phyloP scores from a whole-genome alignment of 2,329 filamentous ascomycete genomes.

The Aspergillus nomiae region DNA sequence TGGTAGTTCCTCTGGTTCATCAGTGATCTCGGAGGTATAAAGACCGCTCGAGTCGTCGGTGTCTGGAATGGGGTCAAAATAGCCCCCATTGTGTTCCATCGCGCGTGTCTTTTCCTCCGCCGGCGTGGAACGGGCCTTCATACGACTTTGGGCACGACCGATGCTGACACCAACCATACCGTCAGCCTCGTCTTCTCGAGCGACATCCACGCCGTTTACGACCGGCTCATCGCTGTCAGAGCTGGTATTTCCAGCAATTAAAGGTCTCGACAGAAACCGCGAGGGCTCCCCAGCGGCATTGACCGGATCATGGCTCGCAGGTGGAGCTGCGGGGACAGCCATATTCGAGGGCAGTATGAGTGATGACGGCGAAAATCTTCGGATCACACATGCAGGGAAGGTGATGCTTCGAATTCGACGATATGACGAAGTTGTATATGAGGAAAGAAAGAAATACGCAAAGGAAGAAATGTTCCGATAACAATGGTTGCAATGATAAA shows the following conservation, averaged over 20 bases:
- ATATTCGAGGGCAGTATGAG: constrained; percentile 2
- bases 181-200: constrained; percentile 38
- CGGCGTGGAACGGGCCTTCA: constrained; percentile 60
- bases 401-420: background rate
- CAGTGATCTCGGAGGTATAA: constrained; percentile 33
- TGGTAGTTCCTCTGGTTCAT: constrained; percentile 33
- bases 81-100: constrained; percentile 52
- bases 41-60: constrained; percentile 31
- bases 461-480: background rate
- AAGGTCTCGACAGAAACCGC: background rate
- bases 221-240: constrained; percentile 35
- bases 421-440: background rate
- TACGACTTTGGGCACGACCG: constrained; percentile 56
- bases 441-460: constrained; percentile 4
- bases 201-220: constrained; percentile 20
- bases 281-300: constrained; percentile 7
- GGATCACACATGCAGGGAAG: constrained; percentile 11
- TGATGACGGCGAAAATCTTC: background rate
- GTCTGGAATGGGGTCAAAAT: constrained; percentile 48
- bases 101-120: constrained; percentile 61
- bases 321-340: constrained; percentile 8
- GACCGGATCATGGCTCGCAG: constrained; percentile 9
- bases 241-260: constrained; percentile 26
- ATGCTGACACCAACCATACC: constrained; percentile 62
- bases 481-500: background rate